These are phyloP conservation scores for Ustilaginoidea virens DNA, from an alignment of 2,329 filamentous ascomycete genomes.

Conservation along the genomic window DNA sequence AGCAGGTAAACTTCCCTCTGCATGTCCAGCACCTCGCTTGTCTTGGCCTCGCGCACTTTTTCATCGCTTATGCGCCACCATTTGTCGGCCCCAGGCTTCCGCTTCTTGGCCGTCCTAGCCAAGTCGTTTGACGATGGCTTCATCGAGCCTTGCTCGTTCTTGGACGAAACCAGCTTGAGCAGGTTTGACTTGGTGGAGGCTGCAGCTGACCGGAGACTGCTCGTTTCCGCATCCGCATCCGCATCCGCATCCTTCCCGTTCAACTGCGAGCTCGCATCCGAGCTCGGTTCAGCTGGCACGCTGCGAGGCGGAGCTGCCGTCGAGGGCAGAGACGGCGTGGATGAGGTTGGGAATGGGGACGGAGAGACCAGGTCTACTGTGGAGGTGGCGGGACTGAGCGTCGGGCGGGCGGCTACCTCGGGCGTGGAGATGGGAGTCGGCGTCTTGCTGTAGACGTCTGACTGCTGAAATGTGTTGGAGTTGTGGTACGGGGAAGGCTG, in stretches of 20 bases:
- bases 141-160: conserved; percentile 11
- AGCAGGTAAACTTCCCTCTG: conserved; percentile 90
- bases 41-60: conserved; percentile 89
- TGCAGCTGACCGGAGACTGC: conserved; percentile 39
- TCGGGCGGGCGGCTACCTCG: conserved; percentile 20
- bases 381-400: conserved; percentile 27
- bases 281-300: conserved; percentile 13
- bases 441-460: conserved; percentile 55
- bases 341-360: conserved; percentile 17
- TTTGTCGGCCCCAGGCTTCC: conserved; percentile 43
- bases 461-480: conserved; percentile 60
- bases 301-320: conserved; percentile 15
- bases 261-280: conserved; percentile 11
- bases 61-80: conserved; percentile 99
- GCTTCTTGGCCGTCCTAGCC: conserved; percentile 20
- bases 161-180: conserved; percentile 29
- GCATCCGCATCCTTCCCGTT: conserved; percentile 24
- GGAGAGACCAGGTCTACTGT: conserved; percentile 31
- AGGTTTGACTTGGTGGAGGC: conserved; percentile 40
- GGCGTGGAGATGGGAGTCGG: conserved; percentile 38
- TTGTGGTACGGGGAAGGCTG: conserved; percentile 69
- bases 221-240: conserved; percentile 34
- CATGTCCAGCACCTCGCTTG: conserved; percentile 79
- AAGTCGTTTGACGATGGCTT: conserved; percentile 8
- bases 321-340: conserved; percentile 23